Conservation (phyloP, 805 yeast species). For the Ogataea nitratoaversa region DNA sequence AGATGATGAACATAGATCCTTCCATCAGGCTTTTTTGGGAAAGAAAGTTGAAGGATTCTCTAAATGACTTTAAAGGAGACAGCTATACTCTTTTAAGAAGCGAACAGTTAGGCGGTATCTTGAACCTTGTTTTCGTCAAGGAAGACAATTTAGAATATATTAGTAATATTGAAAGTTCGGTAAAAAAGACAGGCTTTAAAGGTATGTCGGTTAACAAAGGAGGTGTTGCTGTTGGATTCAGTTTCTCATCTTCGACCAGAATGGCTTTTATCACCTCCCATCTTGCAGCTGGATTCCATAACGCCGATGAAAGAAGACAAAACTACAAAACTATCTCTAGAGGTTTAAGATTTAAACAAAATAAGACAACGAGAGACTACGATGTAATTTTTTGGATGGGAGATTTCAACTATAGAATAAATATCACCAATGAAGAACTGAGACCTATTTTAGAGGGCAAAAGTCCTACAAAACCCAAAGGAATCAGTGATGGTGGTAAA, state of each 20-base stretch:
- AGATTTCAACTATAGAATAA: constrained; percentile 85
- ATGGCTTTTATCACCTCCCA: constrained; percentile 83
- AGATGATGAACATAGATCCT: constrained; percentile 75
- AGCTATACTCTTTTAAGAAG: constrained; percentile 53
- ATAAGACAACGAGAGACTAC: constrained; percentile 63
- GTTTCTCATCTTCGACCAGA: constrained; percentile 49
- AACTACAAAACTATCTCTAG: constrained; percentile 77
- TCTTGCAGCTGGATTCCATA: constrained; percentile 87
- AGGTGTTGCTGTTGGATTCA: constrained; percentile 53
- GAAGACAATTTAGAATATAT: constrained; percentile 48
- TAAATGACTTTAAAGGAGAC: constrained; percentile 36
- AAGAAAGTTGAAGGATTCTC: constrained; percentile 44
- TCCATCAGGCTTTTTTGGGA: constrained; percentile 63
- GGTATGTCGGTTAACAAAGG: constrained; percentile 75
- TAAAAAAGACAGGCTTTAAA: constrained; percentile 89
- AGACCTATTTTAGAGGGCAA: constrained; percentile 31
- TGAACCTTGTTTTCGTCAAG: constrained; percentile 63
- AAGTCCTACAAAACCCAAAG: constrained; percentile 8
- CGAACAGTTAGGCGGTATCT: constrained; percentile 83
- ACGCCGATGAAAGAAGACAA: constrained; percentile 77
- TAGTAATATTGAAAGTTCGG: constrained; percentile 61
- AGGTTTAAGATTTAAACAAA: constrained; percentile 60
- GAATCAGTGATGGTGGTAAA: background rate
- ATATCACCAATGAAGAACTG: constrained; percentile 67
- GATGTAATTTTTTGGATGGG: constrained; percentile 89